A percentile compares a stretch with the other conserved stretches of the same genome.
Conservation (phyloP, 2,329 filamentous ascomycete genomes). For the Teratosphaeria gauchensis region DNA sequence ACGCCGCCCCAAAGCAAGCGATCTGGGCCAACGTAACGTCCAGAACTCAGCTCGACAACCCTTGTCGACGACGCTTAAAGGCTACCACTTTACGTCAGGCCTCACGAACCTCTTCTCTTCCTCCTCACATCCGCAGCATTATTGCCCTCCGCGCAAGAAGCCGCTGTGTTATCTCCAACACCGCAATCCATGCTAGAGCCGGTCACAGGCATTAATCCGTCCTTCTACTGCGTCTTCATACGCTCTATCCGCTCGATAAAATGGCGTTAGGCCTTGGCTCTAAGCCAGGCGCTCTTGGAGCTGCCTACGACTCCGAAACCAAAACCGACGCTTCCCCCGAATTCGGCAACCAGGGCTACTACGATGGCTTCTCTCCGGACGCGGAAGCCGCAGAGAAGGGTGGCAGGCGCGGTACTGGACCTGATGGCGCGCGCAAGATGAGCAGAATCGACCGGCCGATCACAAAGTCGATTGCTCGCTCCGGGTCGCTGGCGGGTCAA, state of each 20-base stretch:
- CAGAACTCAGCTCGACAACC: background rate
- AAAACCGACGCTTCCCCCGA: background rate
- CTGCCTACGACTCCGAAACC: slow-evolving; percentile 1
- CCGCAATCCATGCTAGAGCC: slow-evolving; percentile 14
- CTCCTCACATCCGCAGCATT: background rate
- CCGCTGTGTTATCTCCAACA: background rate
- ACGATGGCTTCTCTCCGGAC: slow-evolving; percentile 14
- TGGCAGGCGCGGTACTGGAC: slow-evolving; percentile 14
- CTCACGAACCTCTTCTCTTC: background rate
- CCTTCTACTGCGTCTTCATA: slow-evolving; percentile 23
- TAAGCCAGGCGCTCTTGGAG: background rate
- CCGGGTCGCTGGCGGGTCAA: slow-evolving; percentile 9
- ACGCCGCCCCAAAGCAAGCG: background rate
- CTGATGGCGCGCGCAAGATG: slow-evolving; percentile 24
- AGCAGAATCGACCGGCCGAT: slow-evolving; percentile 33
- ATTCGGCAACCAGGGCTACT: slow-evolving; percentile 16
- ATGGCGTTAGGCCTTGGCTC: slow-evolving; percentile 38
- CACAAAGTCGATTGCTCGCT: slow-evolving; percentile 22
- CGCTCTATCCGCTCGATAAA: slow-evolving; percentile 39
- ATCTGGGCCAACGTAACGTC: background rate
- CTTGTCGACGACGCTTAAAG: background rate
- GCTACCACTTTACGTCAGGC: background rate
- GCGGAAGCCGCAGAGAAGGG: slow-evolving; percentile 22
- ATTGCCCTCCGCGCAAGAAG: background rate
- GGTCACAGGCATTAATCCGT: slow-evolving; percentile 13